phyloP scores from a whole-genome alignment of 1,284 basidiomycete genomes.

The Pyrrhoderma lamaoense region DNA sequence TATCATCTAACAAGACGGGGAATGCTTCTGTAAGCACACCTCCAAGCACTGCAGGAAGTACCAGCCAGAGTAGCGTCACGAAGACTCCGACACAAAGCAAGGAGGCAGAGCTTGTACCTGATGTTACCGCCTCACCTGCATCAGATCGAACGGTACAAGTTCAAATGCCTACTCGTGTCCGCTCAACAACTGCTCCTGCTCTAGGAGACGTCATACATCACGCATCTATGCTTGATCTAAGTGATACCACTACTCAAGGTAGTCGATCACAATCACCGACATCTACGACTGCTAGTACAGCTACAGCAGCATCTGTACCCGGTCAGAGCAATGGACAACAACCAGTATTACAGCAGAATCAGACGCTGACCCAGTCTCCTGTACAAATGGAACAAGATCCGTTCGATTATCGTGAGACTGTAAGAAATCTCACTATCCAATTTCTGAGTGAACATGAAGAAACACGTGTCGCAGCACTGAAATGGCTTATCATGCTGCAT shows the following conservation, averaged over 20 bases:
- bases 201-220: slow-evolving; percentile 1
- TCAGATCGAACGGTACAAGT: slow-evolving; percentile 29
- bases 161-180: slow-evolving; percentile 36
- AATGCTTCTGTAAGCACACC: slow-evolving; percentile 21
- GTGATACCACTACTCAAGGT: slow-evolving; percentile 16
- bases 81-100: not conserved
- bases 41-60: not conserved
- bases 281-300: slow-evolving; percentile 33
- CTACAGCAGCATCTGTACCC: slow-evolving; percentile 19
- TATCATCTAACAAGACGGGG: slow-evolving; percentile 28
- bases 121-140: slow-evolving; percentile 22
- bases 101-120: slow-evolving; percentile 11
- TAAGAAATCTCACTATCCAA: slow-evolving; percentile 88
- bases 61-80: slow-evolving; percentile 5
- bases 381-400: slow-evolving; percentile 48
- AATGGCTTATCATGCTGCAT: slow-evolving; percentile 99
- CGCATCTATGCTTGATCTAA: slow-evolving; percentile 1
- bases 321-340: slow-evolving; percentile 27
- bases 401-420: slow-evolving; percentile 90
- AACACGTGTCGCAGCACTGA: slow-evolving; percentile 89
- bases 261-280: slow-evolving; percentile 53
- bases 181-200: slow-evolving; percentile 13
- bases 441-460: slow-evolving; percentile 96
- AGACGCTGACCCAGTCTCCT: slow-evolving; percentile 14
- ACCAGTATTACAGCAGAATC: slow-evolving; percentile 20